phyloP scores from a whole-genome alignment of 2,329 filamentous ascomycete genomes.

The Cytospora piceicola region DNA sequence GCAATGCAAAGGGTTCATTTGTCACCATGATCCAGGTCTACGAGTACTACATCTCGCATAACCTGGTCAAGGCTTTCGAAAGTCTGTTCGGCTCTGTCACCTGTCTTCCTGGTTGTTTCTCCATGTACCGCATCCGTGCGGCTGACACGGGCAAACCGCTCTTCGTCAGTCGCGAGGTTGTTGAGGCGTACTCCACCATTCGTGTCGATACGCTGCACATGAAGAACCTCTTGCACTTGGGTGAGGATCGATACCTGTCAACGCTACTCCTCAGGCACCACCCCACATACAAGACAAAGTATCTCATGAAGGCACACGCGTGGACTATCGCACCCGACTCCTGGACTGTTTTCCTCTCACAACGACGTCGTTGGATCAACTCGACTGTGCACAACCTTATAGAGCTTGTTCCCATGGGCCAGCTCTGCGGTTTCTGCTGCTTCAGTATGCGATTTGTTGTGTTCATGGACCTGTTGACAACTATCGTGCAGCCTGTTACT shows the following conservation, averaged over 20 bases:
- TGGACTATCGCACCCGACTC: slow-evolving; percentile 97
- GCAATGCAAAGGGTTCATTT: slow-evolving; percentile 90
- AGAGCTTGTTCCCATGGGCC: slow-evolving; percentile 88
- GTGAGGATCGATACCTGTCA: slow-evolving; percentile 96
- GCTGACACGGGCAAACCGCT: slow-evolving; percentile 94
- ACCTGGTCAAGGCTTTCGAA: slow-evolving; percentile 95
- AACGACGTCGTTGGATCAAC: slow-evolving; percentile 99
- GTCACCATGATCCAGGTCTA: slow-evolving; percentile 99
- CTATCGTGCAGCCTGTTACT: slow-evolving; percentile 88
- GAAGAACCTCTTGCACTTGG: slow-evolving; percentile 96
- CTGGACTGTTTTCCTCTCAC: slow-evolving; percentile 93
- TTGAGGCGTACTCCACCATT: slow-evolving; percentile 86
- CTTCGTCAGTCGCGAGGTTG: slow-evolving; percentile 91
- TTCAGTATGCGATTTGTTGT: slow-evolving; percentile 99
- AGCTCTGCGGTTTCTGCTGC: slow-evolving; percentile 99
- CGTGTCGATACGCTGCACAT: slow-evolving; percentile 97
- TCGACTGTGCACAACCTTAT: slow-evolving; percentile 97
- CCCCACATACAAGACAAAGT: slow-evolving; percentile 97
- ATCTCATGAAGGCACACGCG: slow-evolving; percentile 86
- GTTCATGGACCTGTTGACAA: slow-evolving; percentile 90
- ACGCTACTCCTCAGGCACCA: slow-evolving; percentile 93
- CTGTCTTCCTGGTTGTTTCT: slow-evolving; percentile 97
- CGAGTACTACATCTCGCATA: slow-evolving; percentile 99
- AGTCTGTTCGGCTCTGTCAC: slow-evolving; percentile 96
- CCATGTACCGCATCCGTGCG: slow-evolving; percentile 96